Conservation (phyloP, 805 yeast genomes). For the Candida boidinii region DNA sequence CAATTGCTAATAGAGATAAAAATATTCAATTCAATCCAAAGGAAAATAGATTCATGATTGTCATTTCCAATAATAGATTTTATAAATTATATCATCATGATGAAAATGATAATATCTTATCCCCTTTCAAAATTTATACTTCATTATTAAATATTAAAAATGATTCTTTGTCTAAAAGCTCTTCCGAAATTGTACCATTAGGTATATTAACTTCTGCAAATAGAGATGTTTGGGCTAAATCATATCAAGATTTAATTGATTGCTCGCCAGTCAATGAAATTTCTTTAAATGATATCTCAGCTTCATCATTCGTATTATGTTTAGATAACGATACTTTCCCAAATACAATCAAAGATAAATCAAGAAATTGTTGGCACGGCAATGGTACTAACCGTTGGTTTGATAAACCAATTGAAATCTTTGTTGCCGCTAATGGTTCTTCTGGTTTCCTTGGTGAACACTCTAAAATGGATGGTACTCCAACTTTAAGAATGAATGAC, state of each 20-base stretch:
- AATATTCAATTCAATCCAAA: constrained; percentile 37
- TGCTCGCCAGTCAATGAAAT: constrained; percentile 49
- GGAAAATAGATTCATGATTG: constrained; percentile 60
- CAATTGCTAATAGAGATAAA: constrained; percentile 56
- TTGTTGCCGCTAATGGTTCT: constrained; percentile 72
- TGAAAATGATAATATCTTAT: constrained; percentile 31
- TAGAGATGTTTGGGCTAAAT: constrained; percentile 71
- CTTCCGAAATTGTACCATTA: constrained; percentile 42
- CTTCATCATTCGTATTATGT: constrained; percentile 73
- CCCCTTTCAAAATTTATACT: constrained; percentile 40
- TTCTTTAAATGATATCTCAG: constrained; percentile 60
- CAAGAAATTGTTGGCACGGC: constrained; percentile 92
- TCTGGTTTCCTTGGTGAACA: constrained; percentile 96
- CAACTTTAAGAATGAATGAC: constrained; percentile 83
- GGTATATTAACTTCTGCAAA: constrained; percentile 80
- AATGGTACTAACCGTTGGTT: constrained; percentile 83
- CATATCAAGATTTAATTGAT: constrained; percentile 47
- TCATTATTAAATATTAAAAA: constrained; percentile 51
- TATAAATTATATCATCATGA: constrained; percentile 66
- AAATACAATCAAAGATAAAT: constrained; percentile 71
- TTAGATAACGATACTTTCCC: constrained; percentile 65
- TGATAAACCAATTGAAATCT: constrained; percentile 86
- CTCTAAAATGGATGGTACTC: constrained; percentile 97
- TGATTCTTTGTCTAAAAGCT: constrained; percentile 21
- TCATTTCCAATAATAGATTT: constrained; percentile 68